phyloP scores from a whole-genome alignment of 306 rosid species.

The Benincasa hispida region DNA sequence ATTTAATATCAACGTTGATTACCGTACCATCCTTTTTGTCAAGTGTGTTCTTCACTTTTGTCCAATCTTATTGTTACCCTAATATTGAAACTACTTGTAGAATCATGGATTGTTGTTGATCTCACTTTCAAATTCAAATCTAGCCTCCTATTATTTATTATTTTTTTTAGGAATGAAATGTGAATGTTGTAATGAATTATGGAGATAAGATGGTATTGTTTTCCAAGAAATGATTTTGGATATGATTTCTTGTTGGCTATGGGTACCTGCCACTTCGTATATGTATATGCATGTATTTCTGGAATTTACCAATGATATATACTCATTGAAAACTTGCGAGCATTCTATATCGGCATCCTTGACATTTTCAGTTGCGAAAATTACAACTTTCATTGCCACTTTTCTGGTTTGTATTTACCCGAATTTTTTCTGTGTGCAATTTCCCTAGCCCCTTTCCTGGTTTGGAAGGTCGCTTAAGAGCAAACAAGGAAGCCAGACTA shows the following conservation, averaged over 20 bases:
- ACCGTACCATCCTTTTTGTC: neutral
- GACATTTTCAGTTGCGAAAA: neutral
- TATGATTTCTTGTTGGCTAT: neutral
- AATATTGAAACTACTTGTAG: neutral
- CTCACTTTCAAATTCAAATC: neutral
- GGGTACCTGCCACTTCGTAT: neutral
- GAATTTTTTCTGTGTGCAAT: neutral
- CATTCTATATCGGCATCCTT: neutral
- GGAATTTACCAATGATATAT: neutral
- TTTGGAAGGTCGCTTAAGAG: neutral
- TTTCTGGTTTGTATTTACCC: neutral
- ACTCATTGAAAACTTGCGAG: neutral
- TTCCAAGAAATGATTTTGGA: neutral
- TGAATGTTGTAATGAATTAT: neutral
- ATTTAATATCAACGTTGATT: neutral
- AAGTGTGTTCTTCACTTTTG: neutral
- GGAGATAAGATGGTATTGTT: neutral
- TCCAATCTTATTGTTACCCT: neutral
- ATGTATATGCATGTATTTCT: neutral
- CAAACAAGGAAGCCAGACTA: neutral
- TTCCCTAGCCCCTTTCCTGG: neutral
- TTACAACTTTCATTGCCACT: neutral
- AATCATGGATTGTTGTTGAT: neutral
- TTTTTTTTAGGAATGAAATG: neutral
- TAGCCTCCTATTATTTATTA: neutral